These are phyloP conservation scores for Pyrus communis DNA, from an alignment of 306 rosid species.

Conservation along the genomic window DNA sequence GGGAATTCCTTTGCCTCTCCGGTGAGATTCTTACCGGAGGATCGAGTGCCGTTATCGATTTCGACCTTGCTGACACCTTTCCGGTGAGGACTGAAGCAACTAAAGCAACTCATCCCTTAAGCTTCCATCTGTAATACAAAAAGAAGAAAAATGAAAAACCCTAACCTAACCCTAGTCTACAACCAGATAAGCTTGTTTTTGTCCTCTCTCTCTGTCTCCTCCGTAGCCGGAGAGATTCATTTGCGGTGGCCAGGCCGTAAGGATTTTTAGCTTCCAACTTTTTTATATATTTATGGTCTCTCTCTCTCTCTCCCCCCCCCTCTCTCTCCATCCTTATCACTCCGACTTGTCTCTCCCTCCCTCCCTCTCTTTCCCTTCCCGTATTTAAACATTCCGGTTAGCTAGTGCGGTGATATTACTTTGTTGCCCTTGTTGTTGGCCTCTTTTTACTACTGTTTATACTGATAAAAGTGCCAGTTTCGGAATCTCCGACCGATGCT, in stretches of 20 bases:
- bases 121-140: neutral
- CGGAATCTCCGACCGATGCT: neutral
- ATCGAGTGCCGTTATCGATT: constrained; percentile 31
- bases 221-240: constrained; percentile 19
- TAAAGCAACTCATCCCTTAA: constrained; percentile 43
- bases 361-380: neutral
- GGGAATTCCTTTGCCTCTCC: constrained; percentile 26
- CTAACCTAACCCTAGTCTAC: neutral
- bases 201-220: neutral
- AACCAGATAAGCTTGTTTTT: neutral
- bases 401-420: constrained; percentile 8
- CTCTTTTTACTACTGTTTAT: constrained; percentile 1
- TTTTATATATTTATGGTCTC: neutral
- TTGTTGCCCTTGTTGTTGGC: neutral
- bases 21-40: constrained; percentile 18
- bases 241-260: constrained; percentile 23
- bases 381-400: constrained; percentile 57
- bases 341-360: neutral
- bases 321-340: constrained; percentile 6
- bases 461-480: neutral
- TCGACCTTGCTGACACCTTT: constrained; percentile 41
- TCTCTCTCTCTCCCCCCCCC: neutral
- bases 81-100: constrained; percentile 32
- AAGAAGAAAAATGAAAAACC: neutral
- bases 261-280: neutral